Conservation (phyloP, 108 stramenopile species). For the Skeletonema menzelii region DNA sequence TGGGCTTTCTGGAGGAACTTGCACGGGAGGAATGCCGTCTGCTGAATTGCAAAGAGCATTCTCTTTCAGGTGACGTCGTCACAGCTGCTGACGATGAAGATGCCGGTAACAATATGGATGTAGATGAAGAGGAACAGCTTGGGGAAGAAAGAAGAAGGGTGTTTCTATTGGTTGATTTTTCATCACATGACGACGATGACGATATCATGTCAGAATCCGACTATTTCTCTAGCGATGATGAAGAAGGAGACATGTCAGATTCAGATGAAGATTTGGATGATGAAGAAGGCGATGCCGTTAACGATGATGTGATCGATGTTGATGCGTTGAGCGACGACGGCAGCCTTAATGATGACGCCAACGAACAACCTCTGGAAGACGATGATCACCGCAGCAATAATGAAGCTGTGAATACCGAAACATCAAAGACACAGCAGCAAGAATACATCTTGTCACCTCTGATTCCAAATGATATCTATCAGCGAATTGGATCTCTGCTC, state of each 20-base stretch:
- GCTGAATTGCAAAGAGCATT: conserved; percentile 12
- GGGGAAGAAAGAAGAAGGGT: conserved; percentile 48
- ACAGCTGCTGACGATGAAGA: not conserved
- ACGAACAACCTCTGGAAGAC: not conserved
- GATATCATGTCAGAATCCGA: conserved; percentile 6
- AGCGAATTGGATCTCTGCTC: conserved; percentile 17
- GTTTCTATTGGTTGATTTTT: conserved; percentile 23
- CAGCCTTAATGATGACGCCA: not conserved
- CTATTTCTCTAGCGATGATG: conserved; percentile 9
- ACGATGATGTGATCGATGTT: conserved; percentile 7
- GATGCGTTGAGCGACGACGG: not conserved
- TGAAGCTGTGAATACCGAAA: not conserved
- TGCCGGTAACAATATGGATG: conserved; percentile 52
- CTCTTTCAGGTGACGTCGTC: not conserved
- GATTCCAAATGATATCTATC: conserved; percentile 7
- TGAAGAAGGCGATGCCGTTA: conserved; percentile 7
- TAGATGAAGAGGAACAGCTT: conserved; percentile 56
- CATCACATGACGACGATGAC: conserved; percentile 14
- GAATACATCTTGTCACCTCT: not conserved
- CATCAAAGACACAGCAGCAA: not conserved
- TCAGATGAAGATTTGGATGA: conserved; percentile 7
- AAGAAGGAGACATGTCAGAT: conserved; percentile 1
- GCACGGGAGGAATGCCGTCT: conserved; percentile 20
- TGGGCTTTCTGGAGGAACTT: conserved; percentile 26
- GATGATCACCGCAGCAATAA: not conserved